Percentiles rank a stretch among this genome's conserved stretches.
Conservation (phyloP, 352 stramenopile species). For the Pythium dissimile region DNA sequence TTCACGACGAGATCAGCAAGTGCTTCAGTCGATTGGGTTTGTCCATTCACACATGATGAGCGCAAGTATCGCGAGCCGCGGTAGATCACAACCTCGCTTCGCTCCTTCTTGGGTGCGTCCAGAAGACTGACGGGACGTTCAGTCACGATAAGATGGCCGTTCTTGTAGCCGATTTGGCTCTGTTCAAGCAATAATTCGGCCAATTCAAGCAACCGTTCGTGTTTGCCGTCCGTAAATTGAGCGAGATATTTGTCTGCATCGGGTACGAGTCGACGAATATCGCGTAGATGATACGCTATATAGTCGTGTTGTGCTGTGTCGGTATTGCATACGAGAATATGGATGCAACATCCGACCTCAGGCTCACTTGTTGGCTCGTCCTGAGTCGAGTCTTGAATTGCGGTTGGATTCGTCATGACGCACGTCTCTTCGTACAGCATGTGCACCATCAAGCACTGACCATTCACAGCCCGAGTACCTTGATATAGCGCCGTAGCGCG, state of each 20-base stretch:
- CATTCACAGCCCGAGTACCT: conserved; percentile 32
- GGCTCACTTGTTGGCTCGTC: conserved; percentile 3
- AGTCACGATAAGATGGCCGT: conserved; percentile 55
- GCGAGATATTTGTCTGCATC: conserved; percentile 40
- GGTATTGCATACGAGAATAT: conserved; percentile 52
- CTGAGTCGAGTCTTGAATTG: neutral
- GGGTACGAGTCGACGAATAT: conserved; percentile 38
- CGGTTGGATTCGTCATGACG: neutral
- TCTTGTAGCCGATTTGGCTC: conserved; percentile 63
- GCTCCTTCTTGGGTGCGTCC: neutral
- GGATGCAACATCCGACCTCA: conserved; percentile 38
- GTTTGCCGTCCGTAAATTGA: conserved; percentile 20
- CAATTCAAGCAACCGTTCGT: conserved; percentile 37
- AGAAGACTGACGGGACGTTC: conserved; percentile 21
- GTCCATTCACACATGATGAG: neutral
- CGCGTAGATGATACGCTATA: conserved; percentile 43
- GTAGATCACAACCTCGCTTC: conserved; percentile 37
- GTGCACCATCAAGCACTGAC: conserved; percentile 50
- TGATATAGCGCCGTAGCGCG: conserved; percentile 40
- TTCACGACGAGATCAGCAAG: conserved; percentile 44
- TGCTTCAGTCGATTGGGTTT: neutral
- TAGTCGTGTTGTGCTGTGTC: conserved; percentile 42
- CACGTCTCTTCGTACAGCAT: conserved; percentile 55
- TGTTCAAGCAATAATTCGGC: conserved; percentile 42
- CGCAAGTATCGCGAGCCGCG: conserved; percentile 41